phyloP scores from a whole-genome alignment of 306 rosid species.

The Hylodesmum podocarpum region DNA sequence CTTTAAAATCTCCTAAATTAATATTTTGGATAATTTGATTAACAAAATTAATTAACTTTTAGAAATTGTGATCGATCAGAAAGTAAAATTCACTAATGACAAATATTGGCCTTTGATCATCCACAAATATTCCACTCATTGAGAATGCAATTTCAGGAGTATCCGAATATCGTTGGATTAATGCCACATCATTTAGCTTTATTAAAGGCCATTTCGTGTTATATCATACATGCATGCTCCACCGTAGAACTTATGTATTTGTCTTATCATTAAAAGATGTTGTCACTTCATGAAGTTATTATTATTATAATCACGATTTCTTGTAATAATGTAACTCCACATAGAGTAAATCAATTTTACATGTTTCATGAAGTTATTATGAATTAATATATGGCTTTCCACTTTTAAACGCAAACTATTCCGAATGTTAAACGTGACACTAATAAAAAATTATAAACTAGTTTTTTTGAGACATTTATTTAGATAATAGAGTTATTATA shows the following conservation, averaged over 20 bases:
- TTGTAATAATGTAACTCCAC: not conserved
- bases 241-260: not conserved
- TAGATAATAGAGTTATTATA: not conserved
- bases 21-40: not conserved
- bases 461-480: too few species aligned
- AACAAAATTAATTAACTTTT: not conserved
- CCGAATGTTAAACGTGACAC: not conserved
- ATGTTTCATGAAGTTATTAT: not conserved
- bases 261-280: not conserved
- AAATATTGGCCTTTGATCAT: not conserved
- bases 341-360: not conserved
- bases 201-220: not conserved
- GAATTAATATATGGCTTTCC: not conserved
- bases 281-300: not conserved
- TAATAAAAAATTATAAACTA: not conserved
- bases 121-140: not conserved
- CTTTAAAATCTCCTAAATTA: not conserved
- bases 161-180: not conserved
- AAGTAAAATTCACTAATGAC: not conserved
- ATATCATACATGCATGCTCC: not conserved
- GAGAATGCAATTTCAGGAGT: not conserved
- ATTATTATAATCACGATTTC: not conserved
- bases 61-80: not conserved
- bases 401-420: not conserved
- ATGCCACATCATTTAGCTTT: not conserved